phyloP scores from a whole-genome alignment of 345 rosid species.

The Odontarrhena argentea region DNA sequence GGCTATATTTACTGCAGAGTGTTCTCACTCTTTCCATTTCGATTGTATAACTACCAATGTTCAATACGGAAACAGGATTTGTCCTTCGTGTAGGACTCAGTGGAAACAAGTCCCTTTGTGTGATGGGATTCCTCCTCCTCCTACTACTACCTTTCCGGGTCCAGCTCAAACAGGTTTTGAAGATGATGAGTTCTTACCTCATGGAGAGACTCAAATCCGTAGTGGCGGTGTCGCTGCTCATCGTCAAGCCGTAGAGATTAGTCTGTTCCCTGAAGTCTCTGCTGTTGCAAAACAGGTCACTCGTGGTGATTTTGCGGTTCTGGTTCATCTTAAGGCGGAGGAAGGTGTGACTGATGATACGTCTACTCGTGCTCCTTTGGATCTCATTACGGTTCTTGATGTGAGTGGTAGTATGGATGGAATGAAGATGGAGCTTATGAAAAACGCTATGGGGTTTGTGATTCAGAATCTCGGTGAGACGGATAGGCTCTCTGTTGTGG shows the following conservation, averaged over 20 bases:
- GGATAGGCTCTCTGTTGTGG: slow-evolving; percentile 84
- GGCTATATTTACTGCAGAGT: slow-evolving; percentile 92
- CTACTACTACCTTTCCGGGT: slow-evolving; percentile 32
- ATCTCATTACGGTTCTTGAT: slow-evolving; percentile 89
- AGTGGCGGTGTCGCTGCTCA: slow-evolving; percentile 38
- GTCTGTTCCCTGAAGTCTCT: slow-evolving; percentile 43
- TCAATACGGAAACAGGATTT: slow-evolving; percentile 77
- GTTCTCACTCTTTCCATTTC: slow-evolving; percentile 93
- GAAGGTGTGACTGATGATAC: slow-evolving; percentile 43
- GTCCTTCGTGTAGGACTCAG: slow-evolving; percentile 82
- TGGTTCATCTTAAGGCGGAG: slow-evolving; percentile 85
- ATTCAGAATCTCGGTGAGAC: slow-evolving; percentile 85
- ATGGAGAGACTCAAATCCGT: slow-evolving; percentile 16
- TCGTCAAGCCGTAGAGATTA: slow-evolving; percentile 32
- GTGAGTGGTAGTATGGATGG: slow-evolving; percentile 98
- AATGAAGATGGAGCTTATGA: slow-evolving; percentile 71
- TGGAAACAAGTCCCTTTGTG: slow-evolving; percentile 64
- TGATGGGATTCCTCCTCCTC: slow-evolving; percentile 44
- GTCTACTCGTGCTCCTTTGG: slow-evolving; percentile 72
- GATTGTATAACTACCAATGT: slow-evolving; percentile 85
- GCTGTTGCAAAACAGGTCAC: slow-evolving; percentile 48
- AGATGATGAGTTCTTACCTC: slow-evolving; percentile 72
- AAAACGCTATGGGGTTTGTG: slow-evolving; percentile 84
- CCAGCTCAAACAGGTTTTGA: slow-evolving; percentile 55
- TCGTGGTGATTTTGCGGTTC: slow-evolving; percentile 63